Conservation (phyloP, 805 yeast genomes). For the Yarrowia sp. region DNA sequence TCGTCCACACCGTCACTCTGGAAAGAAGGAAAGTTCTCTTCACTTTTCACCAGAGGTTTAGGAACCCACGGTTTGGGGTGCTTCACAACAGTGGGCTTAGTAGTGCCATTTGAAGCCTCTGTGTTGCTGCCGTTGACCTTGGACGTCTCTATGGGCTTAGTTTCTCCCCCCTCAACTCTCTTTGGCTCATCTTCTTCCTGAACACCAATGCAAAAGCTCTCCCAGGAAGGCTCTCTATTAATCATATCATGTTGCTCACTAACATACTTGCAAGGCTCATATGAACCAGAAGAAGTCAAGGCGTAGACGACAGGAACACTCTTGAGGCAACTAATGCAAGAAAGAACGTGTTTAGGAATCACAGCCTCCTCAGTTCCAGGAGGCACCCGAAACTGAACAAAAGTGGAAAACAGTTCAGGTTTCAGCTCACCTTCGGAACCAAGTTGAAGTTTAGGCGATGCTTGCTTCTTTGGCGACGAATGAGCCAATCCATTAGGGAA, state of each 20-base stretch:
- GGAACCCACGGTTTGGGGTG: conserved; percentile 22
- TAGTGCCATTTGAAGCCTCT: background rate
- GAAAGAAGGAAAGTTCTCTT: conserved; percentile 10
- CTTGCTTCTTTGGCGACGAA: background rate
- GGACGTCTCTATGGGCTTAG: background rate
- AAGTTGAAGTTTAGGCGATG: background rate
- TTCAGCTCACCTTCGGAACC: background rate
- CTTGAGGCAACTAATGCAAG: background rate
- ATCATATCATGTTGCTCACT: background rate
- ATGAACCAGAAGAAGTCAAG: background rate
- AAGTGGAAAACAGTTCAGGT: background rate
- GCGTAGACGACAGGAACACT: conserved; percentile 16
- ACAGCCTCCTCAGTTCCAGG: background rate
- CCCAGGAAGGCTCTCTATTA: background rate
- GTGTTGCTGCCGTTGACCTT: background rate
- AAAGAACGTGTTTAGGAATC: background rate
- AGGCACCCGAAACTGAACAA: background rate
- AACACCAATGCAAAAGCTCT: conserved; percentile 8
- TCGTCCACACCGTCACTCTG: background rate
- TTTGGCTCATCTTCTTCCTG: background rate
- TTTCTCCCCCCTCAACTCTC: too few species aligned
- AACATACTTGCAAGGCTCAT: conserved; percentile 9
- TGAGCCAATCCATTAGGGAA: conserved; percentile 1
- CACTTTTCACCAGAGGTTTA: background rate
- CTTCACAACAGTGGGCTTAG: background rate